Percentiles rank a stretch among this genome's conserved stretches.
Conservation (phyloP, 2,329 filamentous ascomycete species). For the Triangularia verruculosa region DNA sequence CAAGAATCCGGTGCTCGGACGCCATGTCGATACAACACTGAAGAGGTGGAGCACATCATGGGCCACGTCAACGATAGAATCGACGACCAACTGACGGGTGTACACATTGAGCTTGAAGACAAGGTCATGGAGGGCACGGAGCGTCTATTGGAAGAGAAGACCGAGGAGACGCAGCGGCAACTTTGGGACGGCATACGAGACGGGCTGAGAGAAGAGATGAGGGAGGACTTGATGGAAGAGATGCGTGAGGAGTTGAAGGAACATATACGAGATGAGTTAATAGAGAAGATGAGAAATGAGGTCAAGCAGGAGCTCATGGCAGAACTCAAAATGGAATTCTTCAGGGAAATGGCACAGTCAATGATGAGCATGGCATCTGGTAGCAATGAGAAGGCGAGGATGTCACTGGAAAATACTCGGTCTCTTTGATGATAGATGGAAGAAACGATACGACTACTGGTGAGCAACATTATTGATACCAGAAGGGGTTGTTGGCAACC, state of each 20-base stretch:
- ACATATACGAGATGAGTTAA: not conserved
- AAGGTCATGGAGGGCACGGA: slow-evolving; percentile 5
- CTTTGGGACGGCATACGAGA: not conserved
- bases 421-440: too few relatives aligned
- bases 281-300: slow-evolving; percentile 8
- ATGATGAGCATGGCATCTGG: slow-evolving; percentile 12
- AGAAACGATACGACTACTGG: too few relatives aligned
- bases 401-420: too few relatives aligned
- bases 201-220: not conserved
- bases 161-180: slow-evolving; percentile 5
- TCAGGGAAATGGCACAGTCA: slow-evolving; percentile 14
- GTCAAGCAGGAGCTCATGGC: slow-evolving; percentile 8
- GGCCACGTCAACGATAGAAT: slow-evolving; percentile 8
- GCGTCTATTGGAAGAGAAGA: slow-evolving; percentile 4
- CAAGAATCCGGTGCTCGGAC: slow-evolving; percentile 1
- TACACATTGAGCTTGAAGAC: slow-evolving; percentile 7
- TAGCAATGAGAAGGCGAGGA: slow-evolving; percentile 1
- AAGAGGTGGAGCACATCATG: slow-evolving; percentile 11
- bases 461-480: too few relatives aligned
- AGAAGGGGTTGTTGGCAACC: too few relatives aligned
- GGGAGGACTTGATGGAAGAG: not conserved
- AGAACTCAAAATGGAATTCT: slow-evolving; percentile 7
- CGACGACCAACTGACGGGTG: slow-evolving; percentile 7
- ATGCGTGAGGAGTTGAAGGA: not conserved
- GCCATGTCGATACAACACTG: slow-evolving; percentile 8